A percentile compares a stretch with the other conserved stretches of the same genome.
phyloP scores from a whole-genome alignment of 495 filamentous ascomycete species.

The Aspergillus nidulans region DNA sequence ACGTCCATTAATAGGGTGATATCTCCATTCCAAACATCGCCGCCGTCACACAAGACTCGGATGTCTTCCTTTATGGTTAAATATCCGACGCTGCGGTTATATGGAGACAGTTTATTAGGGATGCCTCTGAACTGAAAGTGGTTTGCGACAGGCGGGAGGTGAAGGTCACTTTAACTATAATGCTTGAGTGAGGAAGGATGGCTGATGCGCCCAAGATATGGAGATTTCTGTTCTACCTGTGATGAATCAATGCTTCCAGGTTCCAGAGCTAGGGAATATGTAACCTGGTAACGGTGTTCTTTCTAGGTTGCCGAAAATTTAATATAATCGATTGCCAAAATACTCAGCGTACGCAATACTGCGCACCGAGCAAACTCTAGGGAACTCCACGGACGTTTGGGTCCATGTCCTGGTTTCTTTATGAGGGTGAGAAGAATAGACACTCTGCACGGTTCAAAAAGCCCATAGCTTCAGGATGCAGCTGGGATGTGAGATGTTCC shows the following conservation, averaged over 20 bases:
- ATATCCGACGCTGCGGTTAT: conserved; percentile 62
- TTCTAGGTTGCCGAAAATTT: conserved; percentile 70
- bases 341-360: conserved; percentile 74
- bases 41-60: conserved; percentile 34
- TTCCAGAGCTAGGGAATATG: conserved; percentile 66
- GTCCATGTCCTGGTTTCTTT: conserved; percentile 66
- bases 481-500: conserved; percentile 35
- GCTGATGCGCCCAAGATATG: conserved; percentile 52
- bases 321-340: conserved; percentile 76
- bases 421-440: conserved; percentile 68
- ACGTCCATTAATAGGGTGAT: conserved; percentile 58
- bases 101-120: conserved; percentile 57
- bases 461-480: conserved; percentile 46
- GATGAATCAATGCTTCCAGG: conserved; percentile 64
- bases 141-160: conserved; percentile 52
- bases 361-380: conserved; percentile 61
- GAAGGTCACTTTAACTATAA: conserved; percentile 64
- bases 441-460: conserved; percentile 64
- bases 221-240: conserved; percentile 65
- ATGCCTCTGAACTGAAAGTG: conserved; percentile 64
- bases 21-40: conserved; percentile 48
- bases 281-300: conserved; percentile 61
- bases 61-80: conserved; percentile 44
- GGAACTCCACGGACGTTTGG: conserved; percentile 79
- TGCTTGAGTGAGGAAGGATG: conserved; percentile 62